Base-by-base conservation (phyloP, 1,284 basidiomycete genomes). In the Veloporphyrellus conicus region DNA sequence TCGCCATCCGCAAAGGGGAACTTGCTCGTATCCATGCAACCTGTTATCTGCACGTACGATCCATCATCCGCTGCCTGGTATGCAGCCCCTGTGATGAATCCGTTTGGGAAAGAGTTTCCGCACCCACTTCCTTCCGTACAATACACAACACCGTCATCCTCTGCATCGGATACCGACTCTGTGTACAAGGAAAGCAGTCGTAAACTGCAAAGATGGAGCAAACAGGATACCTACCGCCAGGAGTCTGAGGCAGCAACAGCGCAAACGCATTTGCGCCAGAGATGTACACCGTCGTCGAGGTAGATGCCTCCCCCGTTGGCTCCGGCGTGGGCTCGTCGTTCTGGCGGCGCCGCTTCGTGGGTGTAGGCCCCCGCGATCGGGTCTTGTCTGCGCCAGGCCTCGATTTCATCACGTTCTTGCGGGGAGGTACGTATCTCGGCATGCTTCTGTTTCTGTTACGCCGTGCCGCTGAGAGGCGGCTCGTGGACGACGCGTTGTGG, bases 21-120 rank as follows among this genome's bases (percentile, higher is more conserved):
- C 54, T 70, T 71, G 49, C 54, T 67, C 29, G 64, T 34, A 45
- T 78, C 67, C 47, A 77, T 54, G 52, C 76, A 78, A n/a, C 77
- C 75, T 3, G 75, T 78, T 25, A 78, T 60, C 76, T 76, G 76
- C 20, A 76, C 64, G 54, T 67, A 77, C 4, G 71, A 64, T 27
- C 65, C 67, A 49, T 77, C 74, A 2, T 57, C 59, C 2, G 75
- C 66, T 16, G 48, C 51, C n/a, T 51, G 41, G 43, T 74, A 58
- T 2, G 67, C 62, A 8, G 73, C 68, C 3, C 72, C 75, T 16
- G 61, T 67, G 45, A 77, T 68, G 54, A 78, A 73, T 15, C 71
- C 73, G 0, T 62, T 56, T 3, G 66, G 59, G 42, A 77, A 64
- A 16, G 52, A 36, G 27, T 60, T 62, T 16, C 47, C 45, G 47